phyloP scores from a whole-genome alignment of 345 rosid genomes.

The Laguncularia racemosa region DNA sequence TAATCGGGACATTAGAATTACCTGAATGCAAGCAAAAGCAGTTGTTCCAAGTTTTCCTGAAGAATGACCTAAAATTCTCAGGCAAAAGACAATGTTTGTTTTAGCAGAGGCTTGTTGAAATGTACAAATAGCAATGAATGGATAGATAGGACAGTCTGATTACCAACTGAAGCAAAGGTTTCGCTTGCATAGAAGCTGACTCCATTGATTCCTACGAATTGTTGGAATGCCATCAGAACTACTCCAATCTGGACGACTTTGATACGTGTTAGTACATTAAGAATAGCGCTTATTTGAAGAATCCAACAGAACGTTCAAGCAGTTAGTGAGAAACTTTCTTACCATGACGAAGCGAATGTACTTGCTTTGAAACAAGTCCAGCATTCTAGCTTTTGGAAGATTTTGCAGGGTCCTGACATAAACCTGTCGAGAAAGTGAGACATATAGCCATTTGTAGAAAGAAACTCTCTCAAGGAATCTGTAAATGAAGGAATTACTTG shows the following conservation, averaged over 20 bases:
- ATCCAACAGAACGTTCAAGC: no score
- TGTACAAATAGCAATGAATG: no score
- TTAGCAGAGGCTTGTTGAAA: neutral
- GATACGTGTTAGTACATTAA: no score
- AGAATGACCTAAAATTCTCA: conserved; percentile 49
- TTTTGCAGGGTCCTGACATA: conserved; percentile 42
- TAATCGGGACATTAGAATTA: conserved; percentile 4
- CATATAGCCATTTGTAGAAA: no score
- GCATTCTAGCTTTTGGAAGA: conserved; percentile 57
- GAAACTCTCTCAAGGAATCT: no score
- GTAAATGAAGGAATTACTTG: conserved; percentile 21
- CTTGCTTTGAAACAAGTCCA: conserved; percentile 53
- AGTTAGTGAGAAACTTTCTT: conserved; percentile 12
- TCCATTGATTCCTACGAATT: conserved; percentile 78
- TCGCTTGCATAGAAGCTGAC: conserved; percentile 78
- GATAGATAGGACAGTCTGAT: neutral
- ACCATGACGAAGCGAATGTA: conserved; percentile 61
- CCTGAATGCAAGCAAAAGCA: conserved; percentile 80
- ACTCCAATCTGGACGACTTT: conserved; percentile 52
- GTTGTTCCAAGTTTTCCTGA: conserved; percentile 71
- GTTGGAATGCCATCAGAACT: conserved; percentile 81
- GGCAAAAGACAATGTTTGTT: neutral
- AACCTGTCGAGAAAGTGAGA: conserved; percentile 23
- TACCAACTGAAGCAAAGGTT: conserved; percentile 82
- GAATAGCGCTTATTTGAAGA: no score